Evolutionary conservation across 2,329 filamentous ascomycete genomes (phyloP).

Genomic region (Ceratocystis papillata): DNA sequence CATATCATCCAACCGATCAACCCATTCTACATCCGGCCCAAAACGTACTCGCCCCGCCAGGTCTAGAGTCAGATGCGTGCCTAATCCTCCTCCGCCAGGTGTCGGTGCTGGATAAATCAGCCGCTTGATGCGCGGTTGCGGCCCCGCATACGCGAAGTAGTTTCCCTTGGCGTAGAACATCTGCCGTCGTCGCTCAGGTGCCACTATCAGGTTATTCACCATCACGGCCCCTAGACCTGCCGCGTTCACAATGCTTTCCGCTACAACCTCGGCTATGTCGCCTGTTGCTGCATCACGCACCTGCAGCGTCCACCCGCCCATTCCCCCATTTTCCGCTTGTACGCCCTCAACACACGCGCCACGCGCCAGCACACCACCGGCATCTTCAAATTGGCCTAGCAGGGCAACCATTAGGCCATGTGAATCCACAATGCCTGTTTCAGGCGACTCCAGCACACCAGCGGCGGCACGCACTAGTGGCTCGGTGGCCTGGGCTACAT

Average conservation of each 20-base stretch:
- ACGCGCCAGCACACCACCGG: conserved; percentile 63
- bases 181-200: conserved; percentile 46
- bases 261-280: conserved; percentile 50
- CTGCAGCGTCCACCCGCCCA: conserved; percentile 58
- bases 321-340: conserved; percentile 38
- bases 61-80: conserved; percentile 89
- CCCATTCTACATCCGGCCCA: conserved; percentile 93
- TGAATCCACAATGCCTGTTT: conserved; percentile 82
- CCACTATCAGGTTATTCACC: conserved; percentile 67
- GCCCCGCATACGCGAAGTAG: conserved; percentile 74
- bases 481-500: conserved; percentile 55
- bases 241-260: conserved; percentile 70
- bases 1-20: conserved; percentile 59
- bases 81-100: conserved; percentile 71
- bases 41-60: conserved; percentile 76
- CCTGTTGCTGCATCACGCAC: conserved; percentile 39
- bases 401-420: conserved; percentile 76
- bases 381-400: conserved; percentile 63
- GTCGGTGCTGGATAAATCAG: conserved; percentile 82
- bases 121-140: conserved; percentile 52
- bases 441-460: conserved; percentile 71
- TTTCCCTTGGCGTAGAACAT: conserved; percentile 87
- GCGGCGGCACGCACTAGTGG: conserved; percentile 61
- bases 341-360: conserved; percentile 54
- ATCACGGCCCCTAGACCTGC: conserved; percentile 68